Base-by-base conservation (phyloP, 805 yeast species). In the Ogataea allantospora region DNA sequence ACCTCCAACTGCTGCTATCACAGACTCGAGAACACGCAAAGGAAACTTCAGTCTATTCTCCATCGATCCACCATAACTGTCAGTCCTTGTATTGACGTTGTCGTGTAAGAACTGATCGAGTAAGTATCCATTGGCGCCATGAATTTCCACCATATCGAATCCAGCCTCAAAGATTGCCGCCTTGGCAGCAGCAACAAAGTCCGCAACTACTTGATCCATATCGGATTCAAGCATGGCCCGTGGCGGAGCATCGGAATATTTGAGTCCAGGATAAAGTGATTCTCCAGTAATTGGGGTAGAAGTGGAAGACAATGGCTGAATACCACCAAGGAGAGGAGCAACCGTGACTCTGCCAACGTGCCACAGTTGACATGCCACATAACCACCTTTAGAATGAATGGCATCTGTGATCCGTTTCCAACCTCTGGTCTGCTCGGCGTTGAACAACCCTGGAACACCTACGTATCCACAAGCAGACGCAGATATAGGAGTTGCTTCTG, bases 401-500 rank as follows among this genome's bases (percentile, higher is more conserved):
- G 55, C 62, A 21, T 68, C 66, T 31, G 65, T 62, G 40, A 77
- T 63, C 34, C 62, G 58, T 44, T 63, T 63, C 81, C 82, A 77
- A 6, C 64, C 67, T 10, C 48, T 52, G 15, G 63, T 57, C 44
- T 77, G 82, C 16, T 63, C 63, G 2, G 68, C 66, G 17, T 57
- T 63, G 62, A 63, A 73, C 33, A 77, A 65, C 42, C 77, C 79
- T 13, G 81, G 78, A 9, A 63, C 71, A 23, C 56, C 43, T n/a
- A 57, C 58, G 43, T 62, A 65, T 18, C 72, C 67, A 40, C 76
- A 50, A 53, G 65, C 62, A 66, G 58, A 33, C 2, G 60, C 47
- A 11, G 75, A 62, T 18, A 68, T 66, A 46, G 66, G 67, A 1
- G 77, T 67, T 10, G 77, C 85, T 53, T 80, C 87, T 7, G 80